A percentile compares a stretch with the other conserved stretches of the same genome.
phyloP scores from a whole-genome alignment of 352 stramenopile species.

The Phytophthora constricta region DNA sequence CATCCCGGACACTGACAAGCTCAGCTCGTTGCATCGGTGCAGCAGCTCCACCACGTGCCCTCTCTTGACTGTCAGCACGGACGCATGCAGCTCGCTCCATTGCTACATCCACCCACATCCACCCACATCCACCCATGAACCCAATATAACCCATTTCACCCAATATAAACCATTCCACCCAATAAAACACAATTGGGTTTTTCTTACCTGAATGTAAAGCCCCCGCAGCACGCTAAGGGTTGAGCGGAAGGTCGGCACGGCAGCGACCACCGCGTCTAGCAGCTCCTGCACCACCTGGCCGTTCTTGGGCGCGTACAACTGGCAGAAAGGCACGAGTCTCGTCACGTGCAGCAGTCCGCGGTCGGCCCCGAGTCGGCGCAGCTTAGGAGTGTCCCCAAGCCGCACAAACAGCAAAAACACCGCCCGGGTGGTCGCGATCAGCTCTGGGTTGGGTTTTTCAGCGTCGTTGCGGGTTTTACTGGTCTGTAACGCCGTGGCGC shows the following conservation, averaged over 20 bases:
- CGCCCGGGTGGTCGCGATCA: constrained; percentile 18
- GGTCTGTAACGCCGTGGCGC: constrained; percentile 24
- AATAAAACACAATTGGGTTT: not conserved
- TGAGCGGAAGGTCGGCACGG: constrained; percentile 26
- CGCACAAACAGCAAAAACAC: constrained; percentile 56
- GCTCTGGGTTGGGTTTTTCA: not conserved
- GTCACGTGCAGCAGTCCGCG: constrained; percentile 53
- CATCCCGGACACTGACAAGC: constrained; percentile 45
- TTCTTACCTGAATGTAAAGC: constrained; percentile 43
- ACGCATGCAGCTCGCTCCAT: constrained; percentile 42
- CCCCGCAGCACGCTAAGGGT: constrained; percentile 29
- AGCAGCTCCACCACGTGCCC: constrained; percentile 51
- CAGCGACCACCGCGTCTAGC: constrained; percentile 31
- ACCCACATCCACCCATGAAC: too few species aligned
- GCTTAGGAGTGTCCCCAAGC: constrained; percentile 16
- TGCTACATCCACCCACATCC: too few species aligned
- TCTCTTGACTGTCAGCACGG: constrained; percentile 33
- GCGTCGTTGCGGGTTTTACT: not conserved
- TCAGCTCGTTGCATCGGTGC: constrained; percentile 50
- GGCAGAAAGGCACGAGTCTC: constrained; percentile 66
- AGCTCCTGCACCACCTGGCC: constrained; percentile 29
- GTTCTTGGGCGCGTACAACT: constrained; percentile 57
- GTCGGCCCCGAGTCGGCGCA: constrained; percentile 28
- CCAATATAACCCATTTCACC: too few species aligned
- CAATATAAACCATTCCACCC: too few species aligned